Evolutionary conservation across 177 flowering plant genomes (phyloP).

Genomic region (Vitis hybrid): DNA sequence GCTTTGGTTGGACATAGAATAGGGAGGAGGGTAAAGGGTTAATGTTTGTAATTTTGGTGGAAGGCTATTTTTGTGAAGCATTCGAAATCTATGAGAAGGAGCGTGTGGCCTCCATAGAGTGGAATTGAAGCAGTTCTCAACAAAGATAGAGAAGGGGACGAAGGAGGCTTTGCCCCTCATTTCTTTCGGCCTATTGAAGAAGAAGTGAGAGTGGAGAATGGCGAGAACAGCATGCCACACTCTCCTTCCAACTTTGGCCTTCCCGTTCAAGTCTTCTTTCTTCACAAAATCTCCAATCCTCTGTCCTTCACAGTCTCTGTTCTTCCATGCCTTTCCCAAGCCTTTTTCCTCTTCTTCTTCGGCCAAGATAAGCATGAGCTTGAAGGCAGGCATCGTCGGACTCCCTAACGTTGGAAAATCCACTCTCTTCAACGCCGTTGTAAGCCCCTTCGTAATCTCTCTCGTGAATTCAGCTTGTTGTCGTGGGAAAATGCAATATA

Average conservation of each 20-base stretch:
- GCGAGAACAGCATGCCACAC: constrained; percentile 26
- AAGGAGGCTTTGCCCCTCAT: too few species aligned
- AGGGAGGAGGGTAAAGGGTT: too few species aligned
- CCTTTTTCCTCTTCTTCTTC: constrained; percentile 33
- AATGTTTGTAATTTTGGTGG: too few species aligned
- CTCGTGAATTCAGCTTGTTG: not conserved
- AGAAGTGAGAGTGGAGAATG: constrained; percentile 17
- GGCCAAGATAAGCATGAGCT: constrained; percentile 78
- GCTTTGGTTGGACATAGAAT: too few species aligned
- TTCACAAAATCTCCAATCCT: constrained; percentile 9
- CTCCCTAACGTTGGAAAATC: constrained; percentile 99
- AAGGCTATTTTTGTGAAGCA: too few species aligned
- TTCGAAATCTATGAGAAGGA: too few species aligned
- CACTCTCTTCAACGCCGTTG: constrained; percentile 96
- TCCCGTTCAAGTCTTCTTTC: constrained; percentile 3
- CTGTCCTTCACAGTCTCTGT: not conserved
- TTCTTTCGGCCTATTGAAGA: constrained; percentile 11
- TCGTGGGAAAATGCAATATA: not conserved
- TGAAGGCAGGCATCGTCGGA: constrained; percentile 98
- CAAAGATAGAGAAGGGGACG: too few species aligned
- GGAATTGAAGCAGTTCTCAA: too few species aligned
- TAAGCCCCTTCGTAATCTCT: constrained; percentile 31
- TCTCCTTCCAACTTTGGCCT: constrained; percentile 19
- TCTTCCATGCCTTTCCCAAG: too few species aligned
- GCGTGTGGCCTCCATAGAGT: too few species aligned